A percentile compares a stretch with the other conserved stretches of the same genome.
These are phyloP conservation scores for Xylariaceae sp. DNA, from an alignment of 2,329 filamentous ascomycete genomes.

Conservation along the genomic window DNA sequence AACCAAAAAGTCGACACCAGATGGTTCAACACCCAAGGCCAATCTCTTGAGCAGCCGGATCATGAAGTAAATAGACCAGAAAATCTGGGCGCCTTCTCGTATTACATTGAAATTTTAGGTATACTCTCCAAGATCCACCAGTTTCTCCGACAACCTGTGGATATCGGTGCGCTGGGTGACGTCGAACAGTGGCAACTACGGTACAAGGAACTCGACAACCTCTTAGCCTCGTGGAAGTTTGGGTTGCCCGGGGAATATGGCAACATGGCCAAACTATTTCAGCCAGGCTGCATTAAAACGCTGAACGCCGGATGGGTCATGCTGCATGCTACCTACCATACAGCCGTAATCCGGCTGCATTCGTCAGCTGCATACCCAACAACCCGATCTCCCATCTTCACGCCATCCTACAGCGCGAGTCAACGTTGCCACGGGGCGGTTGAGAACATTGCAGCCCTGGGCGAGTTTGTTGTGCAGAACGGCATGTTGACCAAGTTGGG, in stretches of 20 bases:
- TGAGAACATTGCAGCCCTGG: slow-evolving; percentile 78
- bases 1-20: slow-evolving; percentile 85
- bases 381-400: slow-evolving; percentile 86
- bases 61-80: slow-evolving; percentile 73
- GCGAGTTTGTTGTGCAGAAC: slow-evolving; percentile 77
- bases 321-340: slow-evolving; percentile 89
- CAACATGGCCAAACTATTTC: slow-evolving; percentile 80
- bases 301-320: slow-evolving; percentile 87
- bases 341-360: slow-evolving; percentile 86
- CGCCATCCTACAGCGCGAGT: slow-evolving; percentile 82
- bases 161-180: slow-evolving; percentile 82
- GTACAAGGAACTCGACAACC: slow-evolving; percentile 83
- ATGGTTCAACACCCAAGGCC: slow-evolving; percentile 70
- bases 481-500: slow-evolving; percentile 80
- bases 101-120: slow-evolving; percentile 88
- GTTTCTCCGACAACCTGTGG: slow-evolving; percentile 86
- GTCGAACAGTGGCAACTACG: slow-evolving; percentile 89
- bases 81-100: slow-evolving; percentile 85
- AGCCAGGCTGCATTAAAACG: slow-evolving; percentile 69
- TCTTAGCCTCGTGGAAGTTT: slow-evolving; percentile 82
- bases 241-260: slow-evolving; percentile 82
- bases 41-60: slow-evolving; percentile 55
- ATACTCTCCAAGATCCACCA: slow-evolving; percentile 87
- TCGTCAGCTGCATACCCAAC: slow-evolving; percentile 93
- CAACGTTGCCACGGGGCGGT: slow-evolving; percentile 85